Percentiles rank a stretch among this genome's conserved stretches.
Evolutionary conservation across 768 basidiomycete species (phyloP).

Genomic region (Phanerochaete sordida): DNA sequence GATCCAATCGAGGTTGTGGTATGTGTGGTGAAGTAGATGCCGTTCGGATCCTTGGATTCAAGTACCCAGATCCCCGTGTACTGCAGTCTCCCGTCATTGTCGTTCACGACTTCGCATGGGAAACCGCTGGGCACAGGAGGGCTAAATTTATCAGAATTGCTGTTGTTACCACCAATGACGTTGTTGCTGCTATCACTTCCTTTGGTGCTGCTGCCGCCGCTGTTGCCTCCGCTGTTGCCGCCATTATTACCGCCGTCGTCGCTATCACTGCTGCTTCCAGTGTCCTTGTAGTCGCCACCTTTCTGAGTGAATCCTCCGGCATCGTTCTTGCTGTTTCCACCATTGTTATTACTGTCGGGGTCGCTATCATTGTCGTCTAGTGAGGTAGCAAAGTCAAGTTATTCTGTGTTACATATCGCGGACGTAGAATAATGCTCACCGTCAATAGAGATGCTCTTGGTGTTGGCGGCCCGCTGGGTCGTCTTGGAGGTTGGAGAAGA

Average conservation of each 20-base stretch:
- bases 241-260: neutral
- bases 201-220: neutral
- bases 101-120: slow-evolving; percentile 12
- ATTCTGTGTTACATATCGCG: too few relatives aligned
- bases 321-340: neutral
- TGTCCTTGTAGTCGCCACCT: neutral
- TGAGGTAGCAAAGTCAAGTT: too few relatives aligned
- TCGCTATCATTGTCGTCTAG: neutral
- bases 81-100: slow-evolving; percentile 15
- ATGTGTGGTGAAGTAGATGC: slow-evolving; percentile 11
- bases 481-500: neutral
- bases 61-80: slow-evolving; percentile 14
- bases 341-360: neutral
- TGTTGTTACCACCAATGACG: neutral
- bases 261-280: neutral
- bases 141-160: neutral
- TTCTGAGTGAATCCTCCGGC: neutral
- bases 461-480: neutral
- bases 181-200: neutral
- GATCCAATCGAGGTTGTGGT: slow-evolving; percentile 11
- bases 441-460: neutral
- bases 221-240: neutral
- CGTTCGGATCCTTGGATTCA: slow-evolving; percentile 11
- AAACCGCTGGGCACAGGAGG: neutral
- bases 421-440: too few relatives aligned